phyloP scores from a whole-genome alignment of 108 stramenopile species.

The Cyclotella sp. region DNA sequence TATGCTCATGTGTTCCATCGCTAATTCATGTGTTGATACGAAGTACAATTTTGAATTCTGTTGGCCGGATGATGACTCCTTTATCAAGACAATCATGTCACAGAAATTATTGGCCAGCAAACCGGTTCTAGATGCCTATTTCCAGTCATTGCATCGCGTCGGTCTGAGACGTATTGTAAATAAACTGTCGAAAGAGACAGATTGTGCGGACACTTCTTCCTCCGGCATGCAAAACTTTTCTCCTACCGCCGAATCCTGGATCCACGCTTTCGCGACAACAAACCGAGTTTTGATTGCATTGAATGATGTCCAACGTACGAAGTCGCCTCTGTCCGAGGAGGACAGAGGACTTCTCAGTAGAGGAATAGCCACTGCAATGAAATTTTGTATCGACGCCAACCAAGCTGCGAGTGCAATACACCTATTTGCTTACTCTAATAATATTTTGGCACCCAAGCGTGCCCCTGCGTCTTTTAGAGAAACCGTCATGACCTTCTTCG shows the following conservation, averaged over 20 bases:
- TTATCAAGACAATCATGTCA: slow-evolving; percentile 12
- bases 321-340: slow-evolving; percentile 2
- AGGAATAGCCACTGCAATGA: slow-evolving; percentile 44
- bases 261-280: slow-evolving; percentile 26
- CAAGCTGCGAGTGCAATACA: slow-evolving; percentile 44
- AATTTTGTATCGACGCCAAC: slow-evolving; percentile 37
- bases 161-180: slow-evolving; percentile 34
- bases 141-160: slow-evolving; percentile 58
- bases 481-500: slow-evolving; percentile 27
- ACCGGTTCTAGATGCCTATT: slow-evolving; percentile 41
- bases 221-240: not conserved
- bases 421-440: slow-evolving; percentile 31
- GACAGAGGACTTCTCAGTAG: slow-evolving; percentile 34
- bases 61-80: slow-evolving; percentile 3
- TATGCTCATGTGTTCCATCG: slow-evolving; percentile 51
- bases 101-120: slow-evolving; percentile 17
- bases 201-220: not conserved
- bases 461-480: slow-evolving; percentile 7
- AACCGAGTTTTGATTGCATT: slow-evolving; percentile 27
- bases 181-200: not conserved
- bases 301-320: slow-evolving; percentile 5
- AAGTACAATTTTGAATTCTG: slow-evolving; percentile 3
- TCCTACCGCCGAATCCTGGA: slow-evolving; percentile 30
- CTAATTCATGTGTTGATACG: slow-evolving; percentile 12
- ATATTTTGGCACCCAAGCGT: slow-evolving; percentile 7